Base-by-base conservation (phyloP, 345 rosid genomes). In the Eucalyptus globulus region DNA sequence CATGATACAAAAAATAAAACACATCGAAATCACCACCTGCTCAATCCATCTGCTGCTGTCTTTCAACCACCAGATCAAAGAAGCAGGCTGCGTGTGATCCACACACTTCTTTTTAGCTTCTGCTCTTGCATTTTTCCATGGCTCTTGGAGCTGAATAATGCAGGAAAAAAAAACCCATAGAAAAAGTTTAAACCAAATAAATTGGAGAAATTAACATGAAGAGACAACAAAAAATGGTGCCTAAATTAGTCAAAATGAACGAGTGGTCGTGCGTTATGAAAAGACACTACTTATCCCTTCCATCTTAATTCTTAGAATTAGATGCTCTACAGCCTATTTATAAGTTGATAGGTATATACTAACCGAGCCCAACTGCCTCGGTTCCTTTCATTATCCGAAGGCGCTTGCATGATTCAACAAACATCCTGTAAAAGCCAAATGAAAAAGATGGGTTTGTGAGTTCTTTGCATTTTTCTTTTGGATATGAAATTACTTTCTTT, bases 301-400 rank as follows among this genome's bases (percentile, higher is more conserved):
- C 40, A 8, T 65, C 40, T 31, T 65, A 65, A n/a, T 65, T 65
- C 76, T 14, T n/a, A 76, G 29, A 76, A 76, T 21, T 76, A 76
- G 15, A 76, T 40, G 85, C 5, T 21, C 1, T 11, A 72, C 44
- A 34, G 11, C 13, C 13, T 34, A 72, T 34, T 72, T 34, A 40
- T 76, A 11, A 76, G 27, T 40, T 76, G 47, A 76, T 76, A 40
- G 87, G 29, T 51, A 86, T 50, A 49, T 89, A 91, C 93, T 89
- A 14, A 96, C 98, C 98, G 53, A 95, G 97, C 86, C 97, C 96
- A 91, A 93, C 92, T 5, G 99, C 97, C 88, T 96, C 99, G 9
- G 94, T 91, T 80, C 97, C 99, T 93, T 96, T 96, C 97, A 97
- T 96, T 72, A 97, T 94, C 40, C 97, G 99, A 87, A 97, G 91